Percentiles rank a stretch among this genome's conserved stretches.
phyloP scores from a whole-genome alignment of 371 early-diverging fungal genomes.

The Smittium culicis region DNA sequence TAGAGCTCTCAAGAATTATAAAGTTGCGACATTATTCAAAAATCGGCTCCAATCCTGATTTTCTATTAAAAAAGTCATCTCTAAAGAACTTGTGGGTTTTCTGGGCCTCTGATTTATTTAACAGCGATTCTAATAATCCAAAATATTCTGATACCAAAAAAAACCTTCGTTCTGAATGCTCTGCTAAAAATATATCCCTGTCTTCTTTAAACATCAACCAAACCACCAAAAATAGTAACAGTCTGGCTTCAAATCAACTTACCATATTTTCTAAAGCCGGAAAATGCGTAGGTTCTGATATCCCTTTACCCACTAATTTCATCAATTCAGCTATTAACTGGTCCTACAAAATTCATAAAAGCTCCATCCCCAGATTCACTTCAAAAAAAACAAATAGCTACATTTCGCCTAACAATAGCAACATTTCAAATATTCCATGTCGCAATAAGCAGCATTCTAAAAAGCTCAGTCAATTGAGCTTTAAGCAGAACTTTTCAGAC shows the following conservation, averaged over 20 bases:
- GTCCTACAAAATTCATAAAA: constrained; percentile 4
- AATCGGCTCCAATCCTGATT: background rate
- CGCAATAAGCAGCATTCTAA: background rate
- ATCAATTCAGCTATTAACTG: background rate
- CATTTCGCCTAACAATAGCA: too few species aligned
- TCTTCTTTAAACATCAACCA: too few species aligned
- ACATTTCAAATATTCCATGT: too few species aligned
- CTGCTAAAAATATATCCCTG: too few species aligned
- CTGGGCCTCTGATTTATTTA: background rate
- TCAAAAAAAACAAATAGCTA: background rate
- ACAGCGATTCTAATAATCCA: too few species aligned
- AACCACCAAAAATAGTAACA: too few species aligned
- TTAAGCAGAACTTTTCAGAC: background rate
- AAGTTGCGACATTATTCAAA: background rate
- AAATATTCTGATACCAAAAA: too few species aligned
- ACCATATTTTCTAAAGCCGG: background rate
- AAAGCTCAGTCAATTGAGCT: background rate
- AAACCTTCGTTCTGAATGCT: too few species aligned
- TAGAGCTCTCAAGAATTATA: background rate
- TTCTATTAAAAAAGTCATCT: background rate
- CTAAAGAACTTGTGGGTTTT: background rate
- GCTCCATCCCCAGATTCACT: background rate
- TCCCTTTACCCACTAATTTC: too few species aligned
- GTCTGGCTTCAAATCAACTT: too few species aligned
- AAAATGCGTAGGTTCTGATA: too few species aligned